phyloP scores from a whole-genome alignment of 805 yeast genomes.

The Saturnispora serradocipensis region DNA sequence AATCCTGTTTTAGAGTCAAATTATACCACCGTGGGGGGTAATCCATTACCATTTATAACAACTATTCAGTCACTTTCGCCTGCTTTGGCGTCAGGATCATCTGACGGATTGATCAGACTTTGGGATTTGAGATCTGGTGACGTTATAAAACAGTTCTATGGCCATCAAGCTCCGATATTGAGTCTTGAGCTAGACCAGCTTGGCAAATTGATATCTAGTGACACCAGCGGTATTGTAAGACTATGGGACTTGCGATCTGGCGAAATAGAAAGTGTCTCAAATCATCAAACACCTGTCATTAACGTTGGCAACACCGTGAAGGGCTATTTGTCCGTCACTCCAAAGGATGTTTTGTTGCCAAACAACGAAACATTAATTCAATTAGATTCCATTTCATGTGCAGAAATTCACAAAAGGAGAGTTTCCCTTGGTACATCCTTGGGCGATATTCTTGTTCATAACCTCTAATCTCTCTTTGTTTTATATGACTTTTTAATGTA shows the following conservation, averaged over 20 bases:
- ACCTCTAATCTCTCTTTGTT: background rate
- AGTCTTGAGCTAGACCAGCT: constrained; percentile 56
- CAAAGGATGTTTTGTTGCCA: background rate
- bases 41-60: constrained; percentile 40
- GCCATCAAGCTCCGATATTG: constrained; percentile 65
- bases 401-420: background rate
- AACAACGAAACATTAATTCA: background rate
- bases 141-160: constrained; percentile 49
- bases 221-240: constrained; percentile 49
- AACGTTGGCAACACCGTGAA: background rate
- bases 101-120: constrained; percentile 63
- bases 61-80: constrained; percentile 67
- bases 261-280: background rate
- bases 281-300: background rate
- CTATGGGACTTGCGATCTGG: constrained; percentile 44
- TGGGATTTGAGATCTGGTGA: constrained; percentile 73
- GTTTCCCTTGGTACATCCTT: background rate
- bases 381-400: constrained; percentile 1
- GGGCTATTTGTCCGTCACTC: background rate
- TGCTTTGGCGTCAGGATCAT: constrained; percentile 71
- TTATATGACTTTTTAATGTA: background rate
- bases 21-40: background rate
- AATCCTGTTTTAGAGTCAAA: constrained; percentile 6
- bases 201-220: constrained; percentile 53
- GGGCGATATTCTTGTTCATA: background rate